These are phyloP conservation scores for Plasmodium yoelii DNA, from an alignment of 169 alveolate species.

Conservation along the genomic window DNA sequence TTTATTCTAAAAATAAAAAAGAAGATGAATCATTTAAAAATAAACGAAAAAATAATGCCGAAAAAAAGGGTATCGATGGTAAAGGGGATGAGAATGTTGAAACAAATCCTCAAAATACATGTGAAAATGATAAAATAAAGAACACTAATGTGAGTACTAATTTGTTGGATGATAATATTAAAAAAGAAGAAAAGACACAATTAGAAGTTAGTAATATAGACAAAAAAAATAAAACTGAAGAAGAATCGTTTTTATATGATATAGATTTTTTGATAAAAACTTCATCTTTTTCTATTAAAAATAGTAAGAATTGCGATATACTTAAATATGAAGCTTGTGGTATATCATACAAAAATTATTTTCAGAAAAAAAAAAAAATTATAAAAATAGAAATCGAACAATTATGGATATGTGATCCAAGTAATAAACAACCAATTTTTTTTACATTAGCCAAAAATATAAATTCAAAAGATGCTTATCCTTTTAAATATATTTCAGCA, in stretches of 20 bases:
- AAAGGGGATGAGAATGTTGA: conserved; percentile 5
- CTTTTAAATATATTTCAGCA: conserved; percentile 49
- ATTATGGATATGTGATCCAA: conserved; percentile 77
- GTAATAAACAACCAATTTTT: conserved; percentile 76
- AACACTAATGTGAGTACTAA: neutral
- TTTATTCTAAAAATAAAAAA: conserved; percentile 59
- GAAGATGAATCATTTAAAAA: conserved; percentile 17
- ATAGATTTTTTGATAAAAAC: conserved; percentile 73
- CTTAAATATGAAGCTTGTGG: conserved; percentile 76
- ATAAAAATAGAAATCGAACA: conserved; percentile 75
- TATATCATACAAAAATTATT: conserved; percentile 65
- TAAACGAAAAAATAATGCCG: conserved; percentile 21
- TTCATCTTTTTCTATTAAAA: conserved; percentile 72
- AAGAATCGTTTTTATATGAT: conserved; percentile 68
- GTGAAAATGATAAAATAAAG: neutral
- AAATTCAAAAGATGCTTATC: conserved; percentile 63
- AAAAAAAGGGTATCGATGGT: conserved; percentile 23
- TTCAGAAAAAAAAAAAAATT: conserved; percentile 68
- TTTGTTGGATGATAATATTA: conserved; percentile 1
- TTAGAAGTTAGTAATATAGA: neutral
- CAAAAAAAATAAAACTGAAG: conserved; percentile 20
- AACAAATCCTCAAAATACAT: neutral
- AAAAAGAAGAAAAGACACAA: neutral
- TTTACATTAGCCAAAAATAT: conserved; percentile 67
- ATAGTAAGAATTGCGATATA: conserved; percentile 46